phyloP scores from a whole-genome alignment of 2,329 filamentous ascomycete species.

The Leptographium galeiforme region DNA sequence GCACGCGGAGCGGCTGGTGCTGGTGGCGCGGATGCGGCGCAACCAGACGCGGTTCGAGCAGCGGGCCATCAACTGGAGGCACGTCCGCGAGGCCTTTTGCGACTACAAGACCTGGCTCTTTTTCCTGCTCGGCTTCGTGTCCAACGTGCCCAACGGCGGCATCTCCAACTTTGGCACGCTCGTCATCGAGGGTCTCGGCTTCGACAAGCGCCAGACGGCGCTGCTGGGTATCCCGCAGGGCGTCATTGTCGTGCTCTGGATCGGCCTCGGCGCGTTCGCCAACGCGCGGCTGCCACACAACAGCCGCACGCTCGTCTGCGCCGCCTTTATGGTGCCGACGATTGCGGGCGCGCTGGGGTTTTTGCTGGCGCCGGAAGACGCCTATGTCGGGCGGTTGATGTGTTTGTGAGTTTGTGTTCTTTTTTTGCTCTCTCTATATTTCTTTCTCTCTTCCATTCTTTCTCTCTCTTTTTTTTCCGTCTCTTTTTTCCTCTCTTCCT shows the following conservation, averaged over 20 bases:
- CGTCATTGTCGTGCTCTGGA: slow-evolving; percentile 44
- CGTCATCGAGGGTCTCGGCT: slow-evolving; percentile 47
- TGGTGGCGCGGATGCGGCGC: slow-evolving; percentile 37
- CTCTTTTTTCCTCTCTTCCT: not conserved
- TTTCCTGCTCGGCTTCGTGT: slow-evolving; percentile 37
- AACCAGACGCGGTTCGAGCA: slow-evolving; percentile 49
- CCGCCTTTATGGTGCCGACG: slow-evolving; percentile 44
- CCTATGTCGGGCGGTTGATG: slow-evolving; percentile 38
- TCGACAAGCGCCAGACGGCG: slow-evolving; percentile 24
- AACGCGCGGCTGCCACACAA: slow-evolving; percentile 28
- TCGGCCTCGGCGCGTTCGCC: slow-evolving; percentile 36
- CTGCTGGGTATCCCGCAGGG: slow-evolving; percentile 26
- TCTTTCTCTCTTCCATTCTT: slow-evolving; percentile 15
- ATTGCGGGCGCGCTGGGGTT: slow-evolving; percentile 46
- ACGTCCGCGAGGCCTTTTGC: slow-evolving; percentile 39
- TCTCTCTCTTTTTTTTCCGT: slow-evolving; percentile 13
- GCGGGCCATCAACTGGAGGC: slow-evolving; percentile 36
- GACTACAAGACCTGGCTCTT: slow-evolving; percentile 49
- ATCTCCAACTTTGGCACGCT: slow-evolving; percentile 47
- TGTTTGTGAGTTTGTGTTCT: slow-evolving; percentile 37
- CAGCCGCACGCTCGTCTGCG: slow-evolving; percentile 37
- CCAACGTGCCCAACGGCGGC: slow-evolving; percentile 43
- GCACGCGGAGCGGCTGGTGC: slow-evolving; percentile 35
- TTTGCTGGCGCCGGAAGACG: slow-evolving; percentile 34
- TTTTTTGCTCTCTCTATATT: too few species aligned